phyloP scores from a whole-genome alignment of 441 rosid genomes.

The Brassica balearica region DNA sequence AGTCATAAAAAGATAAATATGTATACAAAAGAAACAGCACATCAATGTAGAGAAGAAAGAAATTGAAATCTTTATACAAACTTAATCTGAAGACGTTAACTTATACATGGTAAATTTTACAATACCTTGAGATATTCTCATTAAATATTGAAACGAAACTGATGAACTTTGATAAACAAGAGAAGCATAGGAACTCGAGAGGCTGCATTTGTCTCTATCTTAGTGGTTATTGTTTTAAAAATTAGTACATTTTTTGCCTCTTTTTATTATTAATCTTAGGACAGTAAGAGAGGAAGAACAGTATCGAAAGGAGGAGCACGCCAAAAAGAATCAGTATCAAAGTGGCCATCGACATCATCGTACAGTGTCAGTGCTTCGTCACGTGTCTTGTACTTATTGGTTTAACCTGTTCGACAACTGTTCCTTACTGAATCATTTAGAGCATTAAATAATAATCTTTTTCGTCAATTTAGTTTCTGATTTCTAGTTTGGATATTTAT shows the following conservation, averaged over 20 bases:
- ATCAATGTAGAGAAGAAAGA: neutral
- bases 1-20: neutral
- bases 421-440: conserved; percentile 5
- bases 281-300: neutral
- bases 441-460: neutral
- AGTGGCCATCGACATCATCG: conserved; percentile 38
- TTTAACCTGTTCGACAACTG: conserved; percentile 6
- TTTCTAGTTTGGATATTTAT: neutral
- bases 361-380: conserved; percentile 35
- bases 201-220: neutral
- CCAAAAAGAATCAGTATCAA: neutral
- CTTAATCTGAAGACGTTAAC: neutral
- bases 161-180: neutral
- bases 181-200: neutral
- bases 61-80: neutral
- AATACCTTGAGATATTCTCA: neutral
- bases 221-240: neutral
- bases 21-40: conserved; percentile 1
- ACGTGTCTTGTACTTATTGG: conserved; percentile 36
- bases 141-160: neutral
- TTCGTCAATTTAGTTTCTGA: neutral
- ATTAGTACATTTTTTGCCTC: neutral
- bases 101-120: neutral
- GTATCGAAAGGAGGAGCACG: neutral
- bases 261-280: conserved; percentile 1